Evolutionary conservation across 768 basidiomycete species (phyloP).

Genomic region (Tylopilus felleus): DNA sequence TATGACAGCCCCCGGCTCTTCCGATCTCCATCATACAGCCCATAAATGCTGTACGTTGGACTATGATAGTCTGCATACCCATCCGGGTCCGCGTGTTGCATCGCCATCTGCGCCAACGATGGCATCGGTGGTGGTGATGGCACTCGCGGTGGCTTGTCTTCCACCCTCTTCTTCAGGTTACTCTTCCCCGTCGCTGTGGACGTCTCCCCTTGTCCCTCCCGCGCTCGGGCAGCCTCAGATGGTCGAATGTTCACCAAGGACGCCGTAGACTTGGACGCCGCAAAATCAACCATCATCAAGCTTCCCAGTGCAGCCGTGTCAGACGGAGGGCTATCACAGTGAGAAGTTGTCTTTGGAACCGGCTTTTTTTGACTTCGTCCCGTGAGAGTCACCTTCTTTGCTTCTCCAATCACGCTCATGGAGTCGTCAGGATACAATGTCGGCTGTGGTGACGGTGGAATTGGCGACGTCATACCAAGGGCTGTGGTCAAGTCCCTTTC

Average conservation of each 20-base stretch:
- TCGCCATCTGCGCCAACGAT: slow-evolving; percentile 70
- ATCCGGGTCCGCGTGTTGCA: slow-evolving; percentile 59
- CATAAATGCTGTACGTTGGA: slow-evolving; percentile 82
- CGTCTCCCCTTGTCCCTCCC: slow-evolving; percentile 20
- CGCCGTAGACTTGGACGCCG: slow-evolving; percentile 35
- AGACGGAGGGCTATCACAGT: slow-evolving; percentile 21
- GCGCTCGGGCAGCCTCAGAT: slow-evolving; percentile 25
- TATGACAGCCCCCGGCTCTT: slow-evolving; percentile 42
- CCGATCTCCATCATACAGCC: slow-evolving; percentile 62
- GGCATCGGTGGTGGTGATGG: slow-evolving; percentile 74
- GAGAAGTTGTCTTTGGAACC: slow-evolving; percentile 21
- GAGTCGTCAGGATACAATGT: slow-evolving; percentile 74
- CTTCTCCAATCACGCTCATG: slow-evolving; percentile 52
- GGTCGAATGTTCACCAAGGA: slow-evolving; percentile 31
- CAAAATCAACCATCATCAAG: slow-evolving; percentile 62
- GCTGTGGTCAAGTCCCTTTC: slow-evolving; percentile 41
- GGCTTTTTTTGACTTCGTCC: slow-evolving; percentile 34
- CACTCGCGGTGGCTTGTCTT: slow-evolving; percentile 72
- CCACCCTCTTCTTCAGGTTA: slow-evolving; percentile 33
- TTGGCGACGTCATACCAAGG: slow-evolving; percentile 34
- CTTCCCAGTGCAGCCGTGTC: slow-evolving; percentile 54
- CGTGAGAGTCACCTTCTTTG: slow-evolving; percentile 23
- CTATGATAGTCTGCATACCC: slow-evolving; percentile 67
- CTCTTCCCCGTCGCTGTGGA: slow-evolving; percentile 18
- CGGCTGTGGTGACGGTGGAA: slow-evolving; percentile 53